Base-by-base conservation (phyloP, 805 yeast species). In the Geotrichum ghanense region DNA sequence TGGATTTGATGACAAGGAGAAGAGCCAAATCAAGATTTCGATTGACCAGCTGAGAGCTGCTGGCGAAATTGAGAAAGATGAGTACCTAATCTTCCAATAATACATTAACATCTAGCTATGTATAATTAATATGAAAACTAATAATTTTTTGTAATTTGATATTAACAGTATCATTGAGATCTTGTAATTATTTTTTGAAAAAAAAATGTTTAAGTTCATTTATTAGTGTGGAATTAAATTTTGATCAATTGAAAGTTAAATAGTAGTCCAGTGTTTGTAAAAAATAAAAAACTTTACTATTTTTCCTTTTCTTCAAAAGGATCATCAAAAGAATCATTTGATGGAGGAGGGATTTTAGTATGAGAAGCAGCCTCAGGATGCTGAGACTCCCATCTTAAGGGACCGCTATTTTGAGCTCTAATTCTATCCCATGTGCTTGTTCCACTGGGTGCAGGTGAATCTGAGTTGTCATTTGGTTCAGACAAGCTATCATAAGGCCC, bases 361-460 rank as follows among this genome's bases (percentile, higher is more conserved):
- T 27, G 46, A 44, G 24, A 14, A n/a, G 7, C 14, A 26, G 27
- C 31, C 17, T 37, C 46, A 20, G 23, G 25, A 12, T 24, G 21
- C 34, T 40, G 34, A n/a, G 39, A 19, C 40, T 19, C 24, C 45
- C 45, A 37, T 21, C 21, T 22, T 10, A n/a, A 34, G 22, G 41
- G 31, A 21, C 40, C 37, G 7, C 37, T 31, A n/a, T 27, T 48
- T 25, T 45, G 45, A 2, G 48, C 37, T 31, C 56, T 22, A 3
- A 53, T 46, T 20, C 43, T 25, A 37, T 53, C 56, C 56, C 56
- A 53, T 7, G 55, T 42, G 9, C 48, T 16, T 44, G 46, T 14
- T 43, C 6, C 3, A 41, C 34, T 9, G 14, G 42, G 14, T n/a
- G 17, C 17, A n/a, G 6, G 10, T 22, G 25, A 6, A 25, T 19